Evolutionary conservation across 371 early-diverging fungal genomes (phyloP), one percentile per base, ranked within the genome.

Genomic region (Mortierella sp.): DNA sequence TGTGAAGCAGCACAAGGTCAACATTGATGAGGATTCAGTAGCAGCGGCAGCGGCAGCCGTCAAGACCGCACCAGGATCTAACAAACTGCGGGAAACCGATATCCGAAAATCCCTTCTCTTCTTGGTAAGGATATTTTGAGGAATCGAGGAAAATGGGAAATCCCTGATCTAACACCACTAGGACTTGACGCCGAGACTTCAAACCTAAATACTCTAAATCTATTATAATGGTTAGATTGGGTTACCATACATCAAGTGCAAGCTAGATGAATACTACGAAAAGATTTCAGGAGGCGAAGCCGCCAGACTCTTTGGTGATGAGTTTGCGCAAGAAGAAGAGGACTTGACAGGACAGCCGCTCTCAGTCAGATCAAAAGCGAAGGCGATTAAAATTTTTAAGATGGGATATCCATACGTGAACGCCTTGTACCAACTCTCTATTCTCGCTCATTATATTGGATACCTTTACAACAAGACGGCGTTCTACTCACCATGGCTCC

Each of bases 401-500:
- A 76, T 73, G 45, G 67, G 87, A 28, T 96, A 96, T 71, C 95
- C 96, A 11, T 90, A 87, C 48, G 69, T 91, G 32, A 92, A 94
- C 69, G 86, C 88, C 11, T 58, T 85, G 4, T 96, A 93, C 72
- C 87, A 93, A 59, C 84, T 87, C 43, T 85, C 89, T 3, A 86
- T 88, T 21, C 82, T 95, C 24, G 83, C 81, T 33, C 95, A 93
- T 73, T 91, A 94, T 60, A 83, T 97, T 52, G 92, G 86, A 8
- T 97, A 96, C 78, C 83, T 97, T 70, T 96, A 93, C 84, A 93
- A 92, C 50, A 90, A 89, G 75, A 94, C 96, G 7, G 84, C 86
- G 40, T 96, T 91, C 74, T 93, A 91, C 71, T 88, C 94, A 11
- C 96, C 96, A n/a, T 93, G 92, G 92, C 83, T 96, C 64, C 92